phyloP scores from a whole-genome alignment of 768 basidiomycete species.

The Serpula lacrymans region DNA sequence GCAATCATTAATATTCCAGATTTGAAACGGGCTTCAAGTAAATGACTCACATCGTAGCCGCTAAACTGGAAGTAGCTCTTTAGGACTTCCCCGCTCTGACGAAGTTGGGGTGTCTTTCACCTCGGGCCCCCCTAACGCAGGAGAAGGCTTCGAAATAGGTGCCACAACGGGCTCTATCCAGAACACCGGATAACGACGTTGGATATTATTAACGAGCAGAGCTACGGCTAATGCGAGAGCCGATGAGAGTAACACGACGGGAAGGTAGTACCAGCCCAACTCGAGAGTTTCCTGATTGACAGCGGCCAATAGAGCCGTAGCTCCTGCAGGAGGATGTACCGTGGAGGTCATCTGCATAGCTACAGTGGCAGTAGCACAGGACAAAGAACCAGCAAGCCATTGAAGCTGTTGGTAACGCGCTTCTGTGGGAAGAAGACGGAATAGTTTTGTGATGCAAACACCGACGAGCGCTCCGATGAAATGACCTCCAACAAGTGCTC shows the following conservation, averaged over 20 bases:
- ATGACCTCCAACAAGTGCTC: slow-evolving; percentile 48
- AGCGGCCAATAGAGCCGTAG: slow-evolving; percentile 50
- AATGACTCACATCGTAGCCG: too few species aligned
- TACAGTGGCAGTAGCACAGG: slow-evolving; percentile 40
- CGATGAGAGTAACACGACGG: slow-evolving; percentile 47
- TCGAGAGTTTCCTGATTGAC: slow-evolving; percentile 37
- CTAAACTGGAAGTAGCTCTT: neutral
- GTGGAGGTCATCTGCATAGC: slow-evolving; percentile 52
- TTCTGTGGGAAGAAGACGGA: slow-evolving; percentile 42
- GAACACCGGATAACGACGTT: slow-evolving; percentile 45
- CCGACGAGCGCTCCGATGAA: slow-evolving; percentile 48
- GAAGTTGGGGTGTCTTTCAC: neutral
- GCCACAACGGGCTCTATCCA: slow-evolving; percentile 33
- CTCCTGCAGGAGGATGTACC: slow-evolving; percentile 56
- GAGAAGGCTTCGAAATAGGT: neutral
- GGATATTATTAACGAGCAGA: slow-evolving; percentile 48
- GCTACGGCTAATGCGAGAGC: slow-evolving; percentile 42
- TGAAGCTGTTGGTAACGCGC: slow-evolving; percentile 38
- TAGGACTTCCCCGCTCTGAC: neutral
- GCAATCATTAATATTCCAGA: too few species aligned
- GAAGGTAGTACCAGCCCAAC: slow-evolving; percentile 54
- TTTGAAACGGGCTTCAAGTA: too few species aligned
- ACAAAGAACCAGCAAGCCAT: slow-evolving; percentile 49
- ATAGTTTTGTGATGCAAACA: slow-evolving; percentile 49
- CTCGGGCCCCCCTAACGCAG: neutral